Conservation (phyloP, 2,329 filamentous ascomycete genomes). For the Niveomyces coronatus region DNA sequence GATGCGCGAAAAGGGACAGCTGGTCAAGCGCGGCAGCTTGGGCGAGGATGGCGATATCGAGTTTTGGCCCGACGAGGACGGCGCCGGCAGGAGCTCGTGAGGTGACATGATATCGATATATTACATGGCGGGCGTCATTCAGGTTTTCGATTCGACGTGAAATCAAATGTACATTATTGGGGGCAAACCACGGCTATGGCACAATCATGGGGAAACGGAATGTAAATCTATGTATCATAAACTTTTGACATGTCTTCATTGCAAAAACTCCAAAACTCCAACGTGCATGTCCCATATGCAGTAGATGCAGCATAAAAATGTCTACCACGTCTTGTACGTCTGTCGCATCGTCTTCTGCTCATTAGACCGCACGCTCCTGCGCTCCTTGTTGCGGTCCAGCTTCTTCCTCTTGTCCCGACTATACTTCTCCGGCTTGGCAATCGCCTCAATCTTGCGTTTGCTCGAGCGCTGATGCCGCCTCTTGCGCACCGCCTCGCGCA, state of each 20-base stretch:
- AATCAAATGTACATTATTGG: not conserved
- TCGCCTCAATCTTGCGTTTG: constrained; percentile 84
- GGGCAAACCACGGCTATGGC: too few relatives aligned
- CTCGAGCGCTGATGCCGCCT: constrained; percentile 63
- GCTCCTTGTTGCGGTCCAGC: constrained; percentile 73
- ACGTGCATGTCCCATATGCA: too few relatives aligned
- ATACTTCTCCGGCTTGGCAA: constrained; percentile 69
- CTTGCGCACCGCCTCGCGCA: constrained; percentile 61
- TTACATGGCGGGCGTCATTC: constrained; percentile 3
- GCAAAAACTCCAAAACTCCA: too few relatives aligned
- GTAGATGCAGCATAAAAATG: not conserved
- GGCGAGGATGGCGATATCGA: constrained; percentile 79
- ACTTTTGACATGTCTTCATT: too few relatives aligned
- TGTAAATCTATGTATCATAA: too few relatives aligned
- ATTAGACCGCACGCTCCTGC: constrained; percentile 65
- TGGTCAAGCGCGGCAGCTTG: constrained; percentile 61
- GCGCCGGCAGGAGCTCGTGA: constrained; percentile 14
- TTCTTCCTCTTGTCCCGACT: constrained; percentile 73
- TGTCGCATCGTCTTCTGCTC: constrained; percentile 64
- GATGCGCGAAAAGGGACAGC: constrained; percentile 61
- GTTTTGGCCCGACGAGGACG: constrained; percentile 69
- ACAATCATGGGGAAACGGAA: too few relatives aligned
- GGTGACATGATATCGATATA: constrained; percentile 4
- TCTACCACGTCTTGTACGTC: constrained; percentile 47
- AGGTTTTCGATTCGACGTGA: too few relatives aligned